Conservation (phyloP, 176 grass and related monocot species). For the Phoenix roebelenii region DNA sequence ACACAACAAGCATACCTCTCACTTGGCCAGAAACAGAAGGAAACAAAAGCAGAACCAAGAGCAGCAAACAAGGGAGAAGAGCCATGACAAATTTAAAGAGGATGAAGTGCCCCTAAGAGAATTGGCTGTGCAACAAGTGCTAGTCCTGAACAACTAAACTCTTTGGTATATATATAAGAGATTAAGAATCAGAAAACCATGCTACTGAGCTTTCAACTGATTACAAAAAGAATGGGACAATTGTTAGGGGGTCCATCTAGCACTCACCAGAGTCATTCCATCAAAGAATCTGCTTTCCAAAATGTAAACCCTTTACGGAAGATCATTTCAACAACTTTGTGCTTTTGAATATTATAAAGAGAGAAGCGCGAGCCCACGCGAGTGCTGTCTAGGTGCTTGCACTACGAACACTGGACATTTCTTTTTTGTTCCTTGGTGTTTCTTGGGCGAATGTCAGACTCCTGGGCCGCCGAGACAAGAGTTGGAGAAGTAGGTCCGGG, state of each 20-base stretch:
- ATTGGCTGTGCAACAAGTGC: background rate
- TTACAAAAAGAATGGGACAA: background rate
- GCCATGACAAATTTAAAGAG: background rate
- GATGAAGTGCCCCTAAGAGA: background rate
- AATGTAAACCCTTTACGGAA: too few relatives aligned
- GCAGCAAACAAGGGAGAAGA: conserved; percentile 1
- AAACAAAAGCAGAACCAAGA: background rate
- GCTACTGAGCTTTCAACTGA: background rate
- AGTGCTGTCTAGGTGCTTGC: too few relatives aligned
- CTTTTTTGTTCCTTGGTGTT: too few relatives aligned
- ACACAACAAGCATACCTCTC: background rate
- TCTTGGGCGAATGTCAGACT: too few relatives aligned
- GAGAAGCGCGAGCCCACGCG: background rate
- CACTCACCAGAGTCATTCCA: conserved; percentile 6
- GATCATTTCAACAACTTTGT: background rate
- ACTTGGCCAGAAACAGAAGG: conserved; percentile 2
- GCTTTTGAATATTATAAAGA: background rate
- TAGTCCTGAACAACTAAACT: background rate
- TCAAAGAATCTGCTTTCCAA: conserved; percentile 3
- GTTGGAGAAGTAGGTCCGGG: too few relatives aligned
- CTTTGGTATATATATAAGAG: background rate
- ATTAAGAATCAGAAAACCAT: background rate
- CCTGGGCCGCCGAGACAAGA: too few relatives aligned
- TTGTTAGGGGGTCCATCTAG: background rate
- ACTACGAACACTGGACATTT: too few relatives aligned